Conservation (phyloP, 2,329 filamentous ascomycete species). For the Cercospora sp. region DNA sequence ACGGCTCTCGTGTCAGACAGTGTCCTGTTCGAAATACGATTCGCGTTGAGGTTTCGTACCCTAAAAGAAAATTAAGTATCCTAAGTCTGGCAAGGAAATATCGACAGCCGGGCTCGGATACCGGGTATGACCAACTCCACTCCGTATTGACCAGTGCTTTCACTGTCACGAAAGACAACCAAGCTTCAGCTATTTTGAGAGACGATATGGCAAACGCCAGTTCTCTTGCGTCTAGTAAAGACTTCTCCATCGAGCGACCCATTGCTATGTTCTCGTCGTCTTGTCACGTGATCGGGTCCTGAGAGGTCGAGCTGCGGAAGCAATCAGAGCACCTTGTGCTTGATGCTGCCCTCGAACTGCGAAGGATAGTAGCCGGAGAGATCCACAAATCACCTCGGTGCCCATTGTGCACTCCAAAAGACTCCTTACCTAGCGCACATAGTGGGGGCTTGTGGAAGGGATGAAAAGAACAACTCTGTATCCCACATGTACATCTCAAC, state of each 20-base stretch:
- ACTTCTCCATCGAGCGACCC: neutral
- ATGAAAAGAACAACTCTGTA: neutral
- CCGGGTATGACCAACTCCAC: neutral
- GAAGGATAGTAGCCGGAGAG: neutral
- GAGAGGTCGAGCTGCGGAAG: neutral
- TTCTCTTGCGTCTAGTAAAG: neutral
- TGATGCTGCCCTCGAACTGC: neutral
- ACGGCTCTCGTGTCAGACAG: neutral
- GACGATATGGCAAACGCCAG: neutral
- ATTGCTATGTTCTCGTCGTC: neutral
- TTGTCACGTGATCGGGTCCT: neutral
- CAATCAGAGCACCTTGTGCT: neutral
- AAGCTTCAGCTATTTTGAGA: neutral
- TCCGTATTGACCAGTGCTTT: neutral
- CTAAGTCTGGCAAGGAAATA: neutral
- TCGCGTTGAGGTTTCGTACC: neutral
- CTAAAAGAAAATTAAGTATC: neutral
- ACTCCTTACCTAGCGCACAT: neutral
- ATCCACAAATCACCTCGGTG: no score
- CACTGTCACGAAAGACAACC: neutral
- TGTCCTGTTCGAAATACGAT: neutral
- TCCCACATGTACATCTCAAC: constrained; percentile 15
- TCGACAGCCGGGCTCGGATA: neutral
- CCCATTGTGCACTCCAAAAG: neutral
- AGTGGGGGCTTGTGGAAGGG: neutral